Conservation (phyloP, 306 rosid species). For the Castanea crenata region DNA sequence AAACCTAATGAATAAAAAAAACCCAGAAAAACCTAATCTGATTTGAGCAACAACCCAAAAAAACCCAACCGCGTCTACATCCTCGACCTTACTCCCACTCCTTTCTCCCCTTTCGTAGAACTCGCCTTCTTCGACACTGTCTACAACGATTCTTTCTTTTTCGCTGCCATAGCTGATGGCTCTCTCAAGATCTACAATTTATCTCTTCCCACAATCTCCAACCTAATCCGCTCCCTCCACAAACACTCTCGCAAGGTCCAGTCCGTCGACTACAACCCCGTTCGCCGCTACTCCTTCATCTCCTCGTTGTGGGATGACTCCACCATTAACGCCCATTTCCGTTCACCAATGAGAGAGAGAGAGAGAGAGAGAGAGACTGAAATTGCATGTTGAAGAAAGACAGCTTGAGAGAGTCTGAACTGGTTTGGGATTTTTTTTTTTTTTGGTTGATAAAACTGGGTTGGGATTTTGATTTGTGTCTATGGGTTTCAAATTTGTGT, state of each 20-base stretch:
- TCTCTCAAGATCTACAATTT: slow-evolving; percentile 86
- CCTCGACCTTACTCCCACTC: slow-evolving; percentile 57
- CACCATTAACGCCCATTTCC: neutral
- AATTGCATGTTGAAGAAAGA: too few species aligned
- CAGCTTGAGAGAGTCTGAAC: too few species aligned
- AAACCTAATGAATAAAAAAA: too few species aligned
- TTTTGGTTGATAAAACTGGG: too few species aligned
- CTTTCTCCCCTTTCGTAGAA: slow-evolving; percentile 51
- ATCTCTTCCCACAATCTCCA: slow-evolving; percentile 62
- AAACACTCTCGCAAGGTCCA: slow-evolving; percentile 90
- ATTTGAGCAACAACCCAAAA: too few species aligned
- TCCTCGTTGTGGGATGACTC: slow-evolving; percentile 92
- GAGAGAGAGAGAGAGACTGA: too few species aligned
- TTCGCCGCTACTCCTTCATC: slow-evolving; percentile 89
- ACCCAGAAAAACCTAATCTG: too few species aligned
- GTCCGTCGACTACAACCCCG: slow-evolving; percentile 81
- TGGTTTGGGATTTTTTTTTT: too few species aligned
- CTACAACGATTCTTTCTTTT: slow-evolving; percentile 77
- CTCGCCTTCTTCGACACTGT: slow-evolving; percentile 76
- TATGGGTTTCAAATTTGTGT: too few species aligned
- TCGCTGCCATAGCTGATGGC: slow-evolving; percentile 92
- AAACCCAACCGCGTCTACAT: slow-evolving; percentile 57
- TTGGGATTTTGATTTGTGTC: too few species aligned
- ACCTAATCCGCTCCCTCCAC: slow-evolving; percentile 85
- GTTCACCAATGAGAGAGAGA: too few species aligned